A percentile compares a stretch with the other conserved stretches of the same genome.
Conservation (phyloP, 345 rosid genomes). For the Carallia brachiata region DNA sequence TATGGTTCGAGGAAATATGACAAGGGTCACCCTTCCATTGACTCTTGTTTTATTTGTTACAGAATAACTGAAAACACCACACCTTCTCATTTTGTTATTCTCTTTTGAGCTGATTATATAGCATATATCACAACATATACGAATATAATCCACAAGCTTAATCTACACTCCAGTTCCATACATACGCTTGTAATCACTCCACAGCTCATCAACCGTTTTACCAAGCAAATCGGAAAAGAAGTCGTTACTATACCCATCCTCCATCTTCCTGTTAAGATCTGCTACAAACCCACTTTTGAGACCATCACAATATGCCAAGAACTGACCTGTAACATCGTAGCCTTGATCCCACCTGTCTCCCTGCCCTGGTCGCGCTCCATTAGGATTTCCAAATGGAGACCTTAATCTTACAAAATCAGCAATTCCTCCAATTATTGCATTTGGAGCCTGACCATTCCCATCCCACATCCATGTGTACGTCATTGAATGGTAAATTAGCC, state of each 20-base stretch:
- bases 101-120: no score
- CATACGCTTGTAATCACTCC: conserved; percentile 31
- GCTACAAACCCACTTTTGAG: conserved; percentile 33
- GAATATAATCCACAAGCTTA: no score
- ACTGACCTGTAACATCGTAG: conserved; percentile 16
- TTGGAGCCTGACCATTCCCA: conserved; percentile 24
- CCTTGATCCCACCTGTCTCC: conserved; percentile 21
- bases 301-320: conserved; percentile 28
- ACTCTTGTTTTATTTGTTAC: no score
- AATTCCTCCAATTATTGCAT: conserved; percentile 19
- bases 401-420: conserved; percentile 24
- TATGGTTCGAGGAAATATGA: no score
- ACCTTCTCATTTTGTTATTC: no score
- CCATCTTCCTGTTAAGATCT: conserved; percentile 32
- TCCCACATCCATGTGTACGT: conserved; percentile 31
- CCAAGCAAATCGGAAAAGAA: conserved; percentile 27
- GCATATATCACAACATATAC: no score
- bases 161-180: background rate
- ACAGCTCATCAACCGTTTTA: conserved; percentile 31
- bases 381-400: background rate
- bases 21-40: no score
- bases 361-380: conserved; percentile 14
- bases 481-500: conserved; percentile 34
- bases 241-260: background rate
- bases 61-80: no score